phyloP scores from a whole-genome alignment of 2,329 filamentous ascomycete genomes.

The Albophoma yamanashiensis region DNA sequence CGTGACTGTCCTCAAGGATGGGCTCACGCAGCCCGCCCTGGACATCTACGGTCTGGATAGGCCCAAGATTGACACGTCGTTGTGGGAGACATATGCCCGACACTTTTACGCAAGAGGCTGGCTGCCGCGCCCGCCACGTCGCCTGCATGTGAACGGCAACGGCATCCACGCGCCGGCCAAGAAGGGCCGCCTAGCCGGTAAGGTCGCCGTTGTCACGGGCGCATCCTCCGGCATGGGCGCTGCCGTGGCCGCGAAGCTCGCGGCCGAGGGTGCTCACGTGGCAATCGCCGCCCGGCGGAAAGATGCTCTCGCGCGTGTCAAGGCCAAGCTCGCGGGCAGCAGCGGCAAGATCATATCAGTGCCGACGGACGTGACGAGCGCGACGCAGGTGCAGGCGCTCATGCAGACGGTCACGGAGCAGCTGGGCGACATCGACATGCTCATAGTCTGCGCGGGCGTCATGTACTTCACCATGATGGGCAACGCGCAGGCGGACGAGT shows the following conservation, averaged over 20 bases:
- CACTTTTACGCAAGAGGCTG: conserved; percentile 75
- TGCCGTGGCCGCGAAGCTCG: conserved; percentile 59
- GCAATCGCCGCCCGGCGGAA: conserved; percentile 61
- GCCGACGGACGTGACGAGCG: conserved; percentile 62
- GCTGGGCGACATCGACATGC: conserved; percentile 64
- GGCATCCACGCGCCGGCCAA: conserved; percentile 8
- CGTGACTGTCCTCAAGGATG: conserved; percentile 65
- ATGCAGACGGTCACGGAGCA: conserved; percentile 46
- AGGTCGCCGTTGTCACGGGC: conserved; percentile 67
- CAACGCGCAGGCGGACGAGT: conserved; percentile 61
- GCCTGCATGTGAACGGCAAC: conserved; percentile 24
- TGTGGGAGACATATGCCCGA: conserved; percentile 70
- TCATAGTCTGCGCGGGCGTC: conserved; percentile 72
- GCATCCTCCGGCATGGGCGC: conserved; percentile 73
- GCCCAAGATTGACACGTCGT: conserved; percentile 55
- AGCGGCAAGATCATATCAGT: conserved; percentile 58
- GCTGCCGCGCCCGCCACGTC: conserved; percentile 52
- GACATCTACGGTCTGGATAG: conserved; percentile 42
- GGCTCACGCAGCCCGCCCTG: conserved; percentile 52
- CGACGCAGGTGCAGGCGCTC: conserved; percentile 54
- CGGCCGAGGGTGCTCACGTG: conserved; percentile 60
- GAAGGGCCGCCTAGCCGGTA: conserved; percentile 52
- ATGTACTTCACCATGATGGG: conserved; percentile 90
- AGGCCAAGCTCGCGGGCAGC: conserved; percentile 43
- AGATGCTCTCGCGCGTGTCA: conserved; percentile 57